Evolutionary conservation across 495 filamentous ascomycete genomes (phyloP).

Genomic region (Neurospora sp.): DNA sequence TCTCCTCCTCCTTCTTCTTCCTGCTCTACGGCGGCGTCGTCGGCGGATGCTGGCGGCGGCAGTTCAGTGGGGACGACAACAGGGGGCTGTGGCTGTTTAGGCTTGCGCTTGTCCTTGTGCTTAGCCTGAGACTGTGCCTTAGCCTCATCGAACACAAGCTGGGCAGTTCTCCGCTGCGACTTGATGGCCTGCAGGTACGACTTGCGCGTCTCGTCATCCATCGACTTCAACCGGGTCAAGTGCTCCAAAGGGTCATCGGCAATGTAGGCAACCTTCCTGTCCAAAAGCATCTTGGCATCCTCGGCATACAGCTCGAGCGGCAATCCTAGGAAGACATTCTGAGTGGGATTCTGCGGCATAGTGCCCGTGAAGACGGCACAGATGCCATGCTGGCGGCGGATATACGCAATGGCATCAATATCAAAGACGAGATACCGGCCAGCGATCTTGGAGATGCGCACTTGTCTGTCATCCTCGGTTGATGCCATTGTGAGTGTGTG

Average conservation of each 20-base stretch:
- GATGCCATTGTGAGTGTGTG: constrained; percentile 17
- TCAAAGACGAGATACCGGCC: constrained; percentile 85
- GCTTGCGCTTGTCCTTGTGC: constrained; percentile 23
- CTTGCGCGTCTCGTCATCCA: constrained; percentile 45
- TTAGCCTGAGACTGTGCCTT: constrained; percentile 26
- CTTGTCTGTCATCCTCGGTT: constrained; percentile 15
- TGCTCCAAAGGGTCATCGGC: constrained; percentile 68
- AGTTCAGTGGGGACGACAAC: neutral
- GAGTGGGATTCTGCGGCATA: constrained; percentile 82
- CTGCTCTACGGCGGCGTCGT: constrained; percentile 10
- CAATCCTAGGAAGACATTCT: constrained; percentile 87
- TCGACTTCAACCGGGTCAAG: constrained; percentile 43
- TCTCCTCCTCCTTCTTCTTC: constrained; percentile 17
- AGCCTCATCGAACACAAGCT: constrained; percentile 25
- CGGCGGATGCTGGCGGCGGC: neutral
- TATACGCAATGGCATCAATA: constrained; percentile 66
- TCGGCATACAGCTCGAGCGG: constrained; percentile 86
- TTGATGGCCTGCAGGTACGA: constrained; percentile 34
- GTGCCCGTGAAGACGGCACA: constrained; percentile 80
- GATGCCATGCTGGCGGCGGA: constrained; percentile 74
- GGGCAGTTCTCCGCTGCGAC: constrained; percentile 30
- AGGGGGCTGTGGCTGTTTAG: neutral
- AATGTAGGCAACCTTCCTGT: constrained; percentile 67
- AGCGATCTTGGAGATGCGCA: constrained; percentile 76
- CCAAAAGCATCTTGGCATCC: constrained; percentile 75